Evolutionary conservation across 2,329 filamentous ascomycete species (phyloP), one percentile per base, ranked within the genome.

Genomic region (Fusarium haematococcum): DNA sequence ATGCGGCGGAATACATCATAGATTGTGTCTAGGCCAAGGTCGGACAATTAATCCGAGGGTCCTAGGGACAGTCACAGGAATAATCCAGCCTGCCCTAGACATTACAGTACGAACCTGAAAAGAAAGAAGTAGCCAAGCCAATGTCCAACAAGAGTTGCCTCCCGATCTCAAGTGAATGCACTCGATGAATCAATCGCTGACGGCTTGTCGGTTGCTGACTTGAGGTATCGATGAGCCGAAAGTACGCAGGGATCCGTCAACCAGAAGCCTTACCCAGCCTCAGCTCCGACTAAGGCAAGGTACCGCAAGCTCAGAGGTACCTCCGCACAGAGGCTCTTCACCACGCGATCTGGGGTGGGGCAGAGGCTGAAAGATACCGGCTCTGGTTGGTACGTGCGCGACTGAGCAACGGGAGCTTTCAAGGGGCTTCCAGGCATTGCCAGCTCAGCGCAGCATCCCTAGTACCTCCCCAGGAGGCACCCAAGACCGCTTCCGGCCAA

Each of bases 361-460:
- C 62, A 54, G 60, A 62, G 70, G 69, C 68, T 73, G 65, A 66
- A 43, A 23, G 25, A 27, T 18, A 10, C 16, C 54, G 58, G 52
- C 57, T 61, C 50, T 74, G 67, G 63, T 69, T 75, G 73, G 73
- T 61, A 45, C 25, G 39, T 62, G 33, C 35, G 56, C 45, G 25
- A 54, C 52, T 52, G 63, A 58, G 41, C 68, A 73, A 70, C 45
- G 54, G 48, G 56, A 68, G 66, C 67, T 61, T 63, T 56, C 66
- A 73, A 73, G 73, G 67, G 67, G 73, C 27, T 73, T 60, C 41
- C 63, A 77, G 69, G 70, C 71, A 68, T 63, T 74, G 77, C 77
- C 75, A 77, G 75, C 75, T 74, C 73, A 76, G 50, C 65, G 52
- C 63, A 76, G 70, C 69, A 77, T 71, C 67, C 70, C 64, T 72